Conservation (phyloP, 2,329 filamentous ascomycete genomes). For the Macrophomina tecta region DNA sequence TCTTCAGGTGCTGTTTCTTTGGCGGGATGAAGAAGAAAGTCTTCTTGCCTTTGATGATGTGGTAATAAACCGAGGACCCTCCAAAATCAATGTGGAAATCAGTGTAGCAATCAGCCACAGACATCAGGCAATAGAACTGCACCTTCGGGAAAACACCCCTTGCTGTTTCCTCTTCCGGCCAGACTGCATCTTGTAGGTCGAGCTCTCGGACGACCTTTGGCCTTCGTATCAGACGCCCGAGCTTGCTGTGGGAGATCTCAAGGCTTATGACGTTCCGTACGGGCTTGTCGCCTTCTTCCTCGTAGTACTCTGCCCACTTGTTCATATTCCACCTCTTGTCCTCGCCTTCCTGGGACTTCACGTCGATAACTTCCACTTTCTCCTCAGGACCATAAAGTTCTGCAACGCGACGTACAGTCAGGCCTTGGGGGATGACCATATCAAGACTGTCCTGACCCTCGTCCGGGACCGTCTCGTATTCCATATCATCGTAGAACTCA, state of each 20-base stretch:
- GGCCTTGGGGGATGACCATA: constrained; percentile 70
- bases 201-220: constrained; percentile 71
- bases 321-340: constrained; percentile 69
- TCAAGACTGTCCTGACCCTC: constrained; percentile 69
- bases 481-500: constrained; percentile 47
- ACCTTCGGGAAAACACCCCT: constrained; percentile 66
- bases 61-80: constrained; percentile 73
- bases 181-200: constrained; percentile 62
- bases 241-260: constrained; percentile 68
- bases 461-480: constrained; percentile 59
- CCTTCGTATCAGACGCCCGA: constrained; percentile 67
- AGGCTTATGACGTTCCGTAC: constrained; percentile 74
- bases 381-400: constrained; percentile 69
- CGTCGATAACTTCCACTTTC: constrained; percentile 70
- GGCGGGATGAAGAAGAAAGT: constrained; percentile 75
- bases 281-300: constrained; percentile 64
- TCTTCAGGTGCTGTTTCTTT: constrained; percentile 70
- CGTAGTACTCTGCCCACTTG: constrained; percentile 72
- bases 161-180: constrained; percentile 59
- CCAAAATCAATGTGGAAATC: constrained; percentile 77
- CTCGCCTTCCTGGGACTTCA: constrained; percentile 71
- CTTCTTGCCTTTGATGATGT: constrained; percentile 71
- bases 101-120: constrained; percentile 72
- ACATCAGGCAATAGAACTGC: constrained; percentile 74
- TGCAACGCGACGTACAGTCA: constrained; percentile 68